These are phyloP conservation scores for Trichosanthes truncata DNA, from an alignment of 306 rosid species.

Conservation along the genomic window DNA sequence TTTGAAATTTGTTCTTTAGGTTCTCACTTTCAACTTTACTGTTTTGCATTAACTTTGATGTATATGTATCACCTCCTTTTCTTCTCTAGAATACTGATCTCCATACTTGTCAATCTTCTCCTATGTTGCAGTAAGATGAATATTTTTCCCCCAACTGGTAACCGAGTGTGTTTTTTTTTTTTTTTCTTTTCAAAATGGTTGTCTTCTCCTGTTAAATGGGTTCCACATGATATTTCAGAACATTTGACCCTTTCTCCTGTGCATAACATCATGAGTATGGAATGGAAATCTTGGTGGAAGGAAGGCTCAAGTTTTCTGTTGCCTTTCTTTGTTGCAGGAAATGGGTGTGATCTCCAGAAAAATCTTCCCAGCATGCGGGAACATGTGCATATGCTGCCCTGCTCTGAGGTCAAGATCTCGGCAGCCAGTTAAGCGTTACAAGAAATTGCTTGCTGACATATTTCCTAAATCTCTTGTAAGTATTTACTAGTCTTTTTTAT, in stretches of 20 bases:
- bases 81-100: not conserved
- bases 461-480: constrained; percentile 83
- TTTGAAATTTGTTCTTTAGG: not conserved
- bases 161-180: not conserved
- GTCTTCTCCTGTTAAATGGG: not conserved
- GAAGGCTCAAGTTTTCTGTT: constrained; percentile 8
- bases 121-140: not conserved
- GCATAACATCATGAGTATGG: not conserved
- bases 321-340: constrained; percentile 25
- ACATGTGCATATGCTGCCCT: constrained; percentile 97
- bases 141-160: not conserved
- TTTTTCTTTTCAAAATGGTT: not conserved
- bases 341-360: constrained; percentile 92
- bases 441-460: constrained; percentile 77
- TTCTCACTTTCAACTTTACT: not conserved
- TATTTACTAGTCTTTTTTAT: not conserved
- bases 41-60: not conserved
- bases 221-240: not conserved
- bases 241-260: not conserved
- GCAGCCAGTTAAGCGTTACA: constrained; percentile 93
- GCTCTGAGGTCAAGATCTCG: constrained; percentile 92
- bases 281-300: not conserved
- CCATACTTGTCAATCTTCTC: not conserved
- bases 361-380: constrained; percentile 91
- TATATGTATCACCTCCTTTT: not conserved